Percentiles rank a stretch among this genome's conserved stretches.
phyloP scores from a whole-genome alignment of 306 rosid species.

The Coriaria nepalensis region DNA sequence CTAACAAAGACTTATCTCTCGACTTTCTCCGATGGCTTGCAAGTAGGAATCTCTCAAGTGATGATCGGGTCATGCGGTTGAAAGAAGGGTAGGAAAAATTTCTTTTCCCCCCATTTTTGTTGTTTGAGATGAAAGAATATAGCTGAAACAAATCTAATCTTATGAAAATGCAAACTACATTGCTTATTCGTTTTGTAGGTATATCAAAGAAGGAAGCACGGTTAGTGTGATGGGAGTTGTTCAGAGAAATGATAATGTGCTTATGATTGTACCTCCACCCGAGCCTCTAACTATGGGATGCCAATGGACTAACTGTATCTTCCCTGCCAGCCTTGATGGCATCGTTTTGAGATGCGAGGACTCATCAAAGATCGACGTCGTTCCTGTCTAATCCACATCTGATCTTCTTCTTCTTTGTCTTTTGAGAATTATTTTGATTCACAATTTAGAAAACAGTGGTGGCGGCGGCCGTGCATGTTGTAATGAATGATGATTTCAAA shows the following conservation, averaged over 20 bases:
- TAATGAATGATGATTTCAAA: too few relatives aligned
- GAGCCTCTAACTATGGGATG: constrained; percentile 88
- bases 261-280: constrained; percentile 90
- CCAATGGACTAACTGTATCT: constrained; percentile 78
- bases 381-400: constrained; percentile 47
- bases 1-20: constrained; percentile 63
- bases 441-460: constrained; percentile 2
- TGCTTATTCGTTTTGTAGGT: constrained; percentile 41
- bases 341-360: constrained; percentile 94
- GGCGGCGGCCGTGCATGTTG: constrained; percentile 6
- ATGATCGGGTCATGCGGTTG: constrained; percentile 64
- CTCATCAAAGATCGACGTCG: constrained; percentile 70
- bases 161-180: background rate
- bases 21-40: constrained; percentile 80
- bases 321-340: constrained; percentile 95
- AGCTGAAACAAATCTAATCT: too few relatives aligned
- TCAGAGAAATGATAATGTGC: constrained; percentile 91
- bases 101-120: background rate
- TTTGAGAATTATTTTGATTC: constrained; percentile 4
- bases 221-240: constrained; percentile 99
- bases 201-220: constrained; percentile 96
- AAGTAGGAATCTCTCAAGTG: constrained; percentile 79
- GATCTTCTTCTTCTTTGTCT: constrained; percentile 7
- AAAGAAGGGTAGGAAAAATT: constrained; percentile 68
- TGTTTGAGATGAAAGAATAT: too few relatives aligned